These are phyloP conservation scores for Russula sp. DNA, from an alignment of 768 basidiomycete genomes.

Conservation along the genomic window DNA sequence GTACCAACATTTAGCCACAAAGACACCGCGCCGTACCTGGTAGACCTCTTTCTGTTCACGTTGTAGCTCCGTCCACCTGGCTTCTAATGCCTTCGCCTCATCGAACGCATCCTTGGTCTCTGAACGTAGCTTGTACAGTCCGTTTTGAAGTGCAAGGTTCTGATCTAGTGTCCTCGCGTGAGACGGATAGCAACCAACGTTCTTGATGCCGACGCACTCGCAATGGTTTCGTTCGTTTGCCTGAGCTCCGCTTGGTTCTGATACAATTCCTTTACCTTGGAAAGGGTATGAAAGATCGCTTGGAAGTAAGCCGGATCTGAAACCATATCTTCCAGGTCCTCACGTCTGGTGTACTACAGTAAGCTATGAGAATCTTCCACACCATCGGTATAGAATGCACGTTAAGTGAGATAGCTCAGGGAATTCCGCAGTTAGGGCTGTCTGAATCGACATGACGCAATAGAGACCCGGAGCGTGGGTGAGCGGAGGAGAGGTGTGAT, in stretches of 20 bases:
- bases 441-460: conserved; percentile 19
- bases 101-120: conserved; percentile 86
- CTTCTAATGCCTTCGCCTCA: conserved; percentile 74
- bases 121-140: conserved; percentile 63
- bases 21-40: conserved; percentile 44
- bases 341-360: conserved; percentile 45
- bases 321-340: conserved; percentile 86
- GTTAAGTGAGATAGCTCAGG: conserved; percentile 68
- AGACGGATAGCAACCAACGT: conserved; percentile 11
- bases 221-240: conserved; percentile 78
- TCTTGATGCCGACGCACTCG: conserved; percentile 46
- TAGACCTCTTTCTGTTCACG: conserved; percentile 85
- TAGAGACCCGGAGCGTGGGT: neutral
- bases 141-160: conserved; percentile 70
- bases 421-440: conserved; percentile 43
- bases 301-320: conserved; percentile 80
- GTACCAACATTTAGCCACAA: neutral
- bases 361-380: neutral
- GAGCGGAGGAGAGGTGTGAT: too few species aligned
- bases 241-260: conserved; percentile 72
- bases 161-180: conserved; percentile 40
- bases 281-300: conserved; percentile 75
- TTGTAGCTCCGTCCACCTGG: conserved; percentile 80
- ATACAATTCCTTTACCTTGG: conserved; percentile 66
- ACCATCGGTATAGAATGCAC: conserved; percentile 31